A percentile compares a stretch with the other conserved stretches of the same genome.
Evolutionary conservation across 192 early-diverging fungal species (phyloP).

Genomic region (Coemansia guatemalensis): DNA sequence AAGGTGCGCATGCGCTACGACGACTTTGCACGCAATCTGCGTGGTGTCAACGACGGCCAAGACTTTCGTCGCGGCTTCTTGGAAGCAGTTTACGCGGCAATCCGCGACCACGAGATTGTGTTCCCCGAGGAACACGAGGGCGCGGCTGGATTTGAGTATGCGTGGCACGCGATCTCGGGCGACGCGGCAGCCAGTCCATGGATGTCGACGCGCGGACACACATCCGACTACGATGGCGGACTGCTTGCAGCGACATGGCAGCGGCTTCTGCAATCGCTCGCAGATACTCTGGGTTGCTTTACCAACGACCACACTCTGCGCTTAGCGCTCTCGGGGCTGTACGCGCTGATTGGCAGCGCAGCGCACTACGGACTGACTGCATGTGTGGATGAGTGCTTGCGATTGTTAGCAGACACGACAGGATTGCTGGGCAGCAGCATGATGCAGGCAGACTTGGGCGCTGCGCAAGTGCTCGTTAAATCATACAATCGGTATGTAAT

Average conservation of each 20-base stretch:
- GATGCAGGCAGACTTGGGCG: constrained; percentile 18
- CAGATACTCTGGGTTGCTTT: constrained; percentile 21
- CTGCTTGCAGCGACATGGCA: constrained; percentile 77
- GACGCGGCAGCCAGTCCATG: constrained; percentile 58
- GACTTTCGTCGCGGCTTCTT: constrained; percentile 86
- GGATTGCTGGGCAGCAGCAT: constrained; percentile 52
- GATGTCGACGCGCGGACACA: constrained; percentile 56
- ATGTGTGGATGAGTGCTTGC: constrained; percentile 79
- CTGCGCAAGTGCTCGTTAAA: constrained; percentile 27
- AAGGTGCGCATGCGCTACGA: constrained; percentile 85
- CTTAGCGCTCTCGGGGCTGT: constrained; percentile 25
- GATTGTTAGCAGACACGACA: constrained; percentile 71
- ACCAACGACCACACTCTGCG: constrained; percentile 26
- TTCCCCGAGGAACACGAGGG: constrained; percentile 98
- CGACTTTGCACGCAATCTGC: constrained; percentile 85
- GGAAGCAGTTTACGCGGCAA: constrained; percentile 82
- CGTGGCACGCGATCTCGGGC: constrained; percentile 75
- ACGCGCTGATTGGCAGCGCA: constrained; percentile 39
- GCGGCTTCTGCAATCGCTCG: constrained; percentile 63
- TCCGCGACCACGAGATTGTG: constrained; percentile 87
- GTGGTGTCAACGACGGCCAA: constrained; percentile 82
- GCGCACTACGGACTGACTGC: constrained; percentile 69
- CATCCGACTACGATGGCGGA: constrained; percentile 71
- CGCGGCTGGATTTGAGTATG: constrained; percentile 89
- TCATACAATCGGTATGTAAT: constrained; percentile 32